phyloP scores from a whole-genome alignment of 257 asterid species.

The Fraxinus excelsior region DNA sequence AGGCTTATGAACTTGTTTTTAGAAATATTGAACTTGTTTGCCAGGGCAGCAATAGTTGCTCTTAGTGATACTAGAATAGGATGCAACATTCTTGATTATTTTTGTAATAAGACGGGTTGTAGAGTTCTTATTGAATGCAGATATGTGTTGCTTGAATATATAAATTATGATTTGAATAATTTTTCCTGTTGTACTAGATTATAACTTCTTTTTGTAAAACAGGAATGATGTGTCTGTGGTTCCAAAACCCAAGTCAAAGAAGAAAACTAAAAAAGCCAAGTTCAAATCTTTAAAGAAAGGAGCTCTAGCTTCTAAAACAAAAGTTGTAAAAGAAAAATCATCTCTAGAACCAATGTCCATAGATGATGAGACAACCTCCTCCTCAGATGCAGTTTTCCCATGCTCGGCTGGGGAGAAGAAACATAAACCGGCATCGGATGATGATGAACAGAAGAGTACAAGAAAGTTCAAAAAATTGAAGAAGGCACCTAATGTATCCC shows the following conservation, averaged over 20 bases:
- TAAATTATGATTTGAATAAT: background rate
- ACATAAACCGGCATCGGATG: conserved; percentile 56
- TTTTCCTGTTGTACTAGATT: background rate
- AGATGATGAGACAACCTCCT: conserved; percentile 69
- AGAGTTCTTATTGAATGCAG: background rate
- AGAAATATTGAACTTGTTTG: too few species aligned
- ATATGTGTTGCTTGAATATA: background rate
- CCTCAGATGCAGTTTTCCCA: conserved; percentile 69
- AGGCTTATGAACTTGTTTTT: too few species aligned
- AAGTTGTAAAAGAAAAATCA: conserved; percentile 58
- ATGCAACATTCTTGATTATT: too few species aligned
- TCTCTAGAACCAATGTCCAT: conserved; percentile 57
- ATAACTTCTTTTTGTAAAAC: conserved; percentile 32
- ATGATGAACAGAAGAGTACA: conserved; percentile 54
- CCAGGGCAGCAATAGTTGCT: too few species aligned
- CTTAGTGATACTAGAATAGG: too few species aligned
- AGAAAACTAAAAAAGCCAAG: conserved; percentile 82
- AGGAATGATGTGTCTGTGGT: conserved; percentile 53
- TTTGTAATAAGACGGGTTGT: background rate
- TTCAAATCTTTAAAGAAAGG: conserved; percentile 94
- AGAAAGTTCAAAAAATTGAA: conserved; percentile 67
- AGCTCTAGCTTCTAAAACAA: conserved; percentile 62
- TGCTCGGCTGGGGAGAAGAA: conserved; percentile 58
- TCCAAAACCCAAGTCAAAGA: conserved; percentile 72
- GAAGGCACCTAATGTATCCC: conserved; percentile 48